Evolutionary conservation across 1,284 basidiomycete species (phyloP), one percentile per base, ranked within the genome.

Genomic region (Cutaneotrichosporon sp.): DNA sequence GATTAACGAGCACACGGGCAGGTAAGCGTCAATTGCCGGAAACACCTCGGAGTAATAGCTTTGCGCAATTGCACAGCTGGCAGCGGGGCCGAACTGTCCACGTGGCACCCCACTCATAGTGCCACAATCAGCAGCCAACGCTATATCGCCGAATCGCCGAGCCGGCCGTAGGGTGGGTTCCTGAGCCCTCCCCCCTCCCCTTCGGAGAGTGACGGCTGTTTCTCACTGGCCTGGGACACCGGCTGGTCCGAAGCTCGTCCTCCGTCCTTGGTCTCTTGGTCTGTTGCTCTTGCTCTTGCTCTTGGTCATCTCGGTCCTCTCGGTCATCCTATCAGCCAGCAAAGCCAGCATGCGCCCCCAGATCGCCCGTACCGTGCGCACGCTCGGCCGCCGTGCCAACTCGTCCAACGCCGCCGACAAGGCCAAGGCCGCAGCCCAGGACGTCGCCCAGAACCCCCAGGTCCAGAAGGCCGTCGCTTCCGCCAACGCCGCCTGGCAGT

Each of bases 301-400:
- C n/a, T n/a, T n/a, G n/a, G n/a, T n/a, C n/a, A n/a, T n/a, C n/a
- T n/a, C n/a, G n/a, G n/a, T n/a, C n/a, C n/a, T n/a, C n/a, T n/a
- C n/a, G n/a, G n/a, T n/a, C n/a, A n/a, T n/a, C n/a, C n/a, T n/a
- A n/a, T 31, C 29, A 31, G 29, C 29, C 29, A 31, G 29, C 29
- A 48, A 39, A 48, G 27, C 51, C 37, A 54, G 49, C 49, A 32
- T 56, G 41, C 57, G 57, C 48, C 57, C 57, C 51, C 51, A 57
- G 54, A 46, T 59, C 46, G 44, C 53, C 51, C 47, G 43, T 42
- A 35, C 53, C 46, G 43, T 39, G 44, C 49, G 48, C 43, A 34
- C 49, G 34, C 26, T 47, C 41, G 50, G 46, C 46, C 54, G 51
- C 41, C 54, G 56, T 38, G 53, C 52, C 51, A 59, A 59, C 57